These are phyloP conservation scores for Exophiala lecanii-corni DNA, from an alignment of 2,329 filamentous ascomycete species.

Conservation along the genomic window DNA sequence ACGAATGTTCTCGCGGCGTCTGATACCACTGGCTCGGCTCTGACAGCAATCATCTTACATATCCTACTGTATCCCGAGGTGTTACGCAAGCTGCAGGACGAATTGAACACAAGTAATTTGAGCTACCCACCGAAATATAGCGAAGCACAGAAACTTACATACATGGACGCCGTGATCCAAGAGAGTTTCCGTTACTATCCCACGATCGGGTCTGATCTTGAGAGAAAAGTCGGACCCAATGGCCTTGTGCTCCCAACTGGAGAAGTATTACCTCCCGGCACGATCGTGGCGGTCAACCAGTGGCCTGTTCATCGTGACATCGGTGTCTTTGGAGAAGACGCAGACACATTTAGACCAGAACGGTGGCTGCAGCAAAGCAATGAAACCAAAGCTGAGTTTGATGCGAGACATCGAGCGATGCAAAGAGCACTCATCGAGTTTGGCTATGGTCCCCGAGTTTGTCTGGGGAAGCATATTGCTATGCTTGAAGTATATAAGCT, in stretches of 20 bases:
- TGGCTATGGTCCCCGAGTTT: conserved; percentile 1
- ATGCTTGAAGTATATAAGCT: conserved; percentile 1
- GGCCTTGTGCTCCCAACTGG: conserved; percentile 28
- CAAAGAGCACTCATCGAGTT: neutral
- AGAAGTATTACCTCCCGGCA: conserved; percentile 34
- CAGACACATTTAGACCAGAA: conserved; percentile 18
- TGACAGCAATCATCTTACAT: neutral
- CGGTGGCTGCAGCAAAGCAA: conserved; percentile 23
- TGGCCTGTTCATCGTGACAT: conserved; percentile 40
- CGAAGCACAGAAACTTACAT: neutral
- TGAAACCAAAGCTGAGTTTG: neutral
- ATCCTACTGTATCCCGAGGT: neutral
- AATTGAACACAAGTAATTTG: neutral
- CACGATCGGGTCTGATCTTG: conserved; percentile 30
- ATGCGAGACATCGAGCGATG: neutral
- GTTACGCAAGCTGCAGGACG: neutral
- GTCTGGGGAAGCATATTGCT: conserved; percentile 2
- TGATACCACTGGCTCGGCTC: neutral
- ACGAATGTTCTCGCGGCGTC: conserved; percentile 1
- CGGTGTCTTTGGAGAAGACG: conserved; percentile 33
- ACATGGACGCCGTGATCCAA: conserved; percentile 19
- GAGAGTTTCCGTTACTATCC: conserved; percentile 35
- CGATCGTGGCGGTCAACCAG: conserved; percentile 41
- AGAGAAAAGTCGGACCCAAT: conserved; percentile 29
- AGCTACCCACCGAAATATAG: neutral